These are phyloP conservation scores for Rhynchospora breviuscula DNA, from an alignment of 176 grass and related monocot genomes.

Conservation along the genomic window DNA sequence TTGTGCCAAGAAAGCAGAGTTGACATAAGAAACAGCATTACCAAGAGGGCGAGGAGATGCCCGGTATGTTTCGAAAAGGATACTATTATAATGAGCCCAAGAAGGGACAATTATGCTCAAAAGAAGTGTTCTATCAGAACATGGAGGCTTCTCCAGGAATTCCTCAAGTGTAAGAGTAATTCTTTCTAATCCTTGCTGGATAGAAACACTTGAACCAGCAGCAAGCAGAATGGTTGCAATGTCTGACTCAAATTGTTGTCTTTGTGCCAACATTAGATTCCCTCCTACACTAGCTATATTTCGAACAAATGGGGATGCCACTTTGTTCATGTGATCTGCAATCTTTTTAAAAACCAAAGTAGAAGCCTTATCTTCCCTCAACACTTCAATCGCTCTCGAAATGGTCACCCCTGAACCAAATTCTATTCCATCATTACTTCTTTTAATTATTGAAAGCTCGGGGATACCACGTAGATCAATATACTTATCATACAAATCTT, in stretches of 20 bases:
- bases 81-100: constrained; percentile 23
- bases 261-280: constrained; percentile 71
- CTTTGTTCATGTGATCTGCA: constrained; percentile 70
- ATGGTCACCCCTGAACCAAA: constrained; percentile 63
- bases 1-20: constrained; percentile 48
- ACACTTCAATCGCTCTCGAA: constrained; percentile 39
- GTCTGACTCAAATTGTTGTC: constrained; percentile 51
- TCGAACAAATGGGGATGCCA: constrained; percentile 58
- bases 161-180: constrained; percentile 54
- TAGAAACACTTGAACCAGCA: constrained; percentile 36
- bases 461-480: constrained; percentile 61
- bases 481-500: constrained; percentile 39
- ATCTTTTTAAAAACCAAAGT: constrained; percentile 49
- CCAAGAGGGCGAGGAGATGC: constrained; percentile 59
- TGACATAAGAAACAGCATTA: constrained; percentile 71
- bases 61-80: constrained; percentile 56
- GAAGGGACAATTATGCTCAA: constrained; percentile 60
- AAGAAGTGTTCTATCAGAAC: constrained; percentile 37
- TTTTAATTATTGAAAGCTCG: constrained; percentile 41
- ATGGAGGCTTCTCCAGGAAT: constrained; percentile 46
- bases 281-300: constrained; percentile 75
- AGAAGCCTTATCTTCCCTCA: constrained; percentile 24
- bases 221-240: constrained; percentile 73
- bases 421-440: constrained; percentile 31
- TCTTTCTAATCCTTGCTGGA: constrained; percentile 36